phyloP scores from a whole-genome alignment of 1,284 basidiomycete genomes.

The Ceratobasidium sp. region DNA sequence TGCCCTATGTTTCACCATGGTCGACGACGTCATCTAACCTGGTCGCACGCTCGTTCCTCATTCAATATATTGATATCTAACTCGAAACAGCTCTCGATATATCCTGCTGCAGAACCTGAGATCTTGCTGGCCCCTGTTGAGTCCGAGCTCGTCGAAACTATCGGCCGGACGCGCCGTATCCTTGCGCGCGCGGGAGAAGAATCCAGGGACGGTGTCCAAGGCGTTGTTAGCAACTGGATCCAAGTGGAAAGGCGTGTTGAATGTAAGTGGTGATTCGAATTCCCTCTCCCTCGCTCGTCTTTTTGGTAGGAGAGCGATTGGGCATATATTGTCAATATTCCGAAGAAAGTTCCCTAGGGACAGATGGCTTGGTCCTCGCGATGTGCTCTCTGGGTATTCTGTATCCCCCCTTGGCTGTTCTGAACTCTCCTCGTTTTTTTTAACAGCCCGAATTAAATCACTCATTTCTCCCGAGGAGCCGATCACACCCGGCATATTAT shows the following conservation, averaged over 20 bases:
- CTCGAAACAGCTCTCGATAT: conserved; percentile 78
- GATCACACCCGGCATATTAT: conserved; percentile 85
- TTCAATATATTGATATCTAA: conserved; percentile 42
- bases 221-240: conserved; percentile 80
- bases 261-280: conserved; percentile 63
- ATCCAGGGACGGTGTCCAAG: conserved; percentile 72
- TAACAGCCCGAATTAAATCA: conserved; percentile 79
- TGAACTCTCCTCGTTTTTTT: conserved; percentile 23
- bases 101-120: conserved; percentile 68
- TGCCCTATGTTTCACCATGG: background rate
- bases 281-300: background rate
- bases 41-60: conserved; percentile 15
- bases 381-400: too few species aligned
- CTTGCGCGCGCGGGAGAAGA: conserved; percentile 65
- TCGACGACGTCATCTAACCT: background rate
- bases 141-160: conserved; percentile 75
- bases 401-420: background rate
- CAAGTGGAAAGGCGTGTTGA: conserved; percentile 83
- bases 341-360: too few species aligned
- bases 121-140: conserved; percentile 76
- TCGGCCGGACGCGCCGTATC: conserved; percentile 71
- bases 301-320: background rate
- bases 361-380: too few species aligned
- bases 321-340: too few species aligned
- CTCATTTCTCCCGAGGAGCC: conserved; percentile 82